Evolutionary conservation across 805 yeast genomes (phyloP).

Genomic region (Jamesozyma rosinii): DNA sequence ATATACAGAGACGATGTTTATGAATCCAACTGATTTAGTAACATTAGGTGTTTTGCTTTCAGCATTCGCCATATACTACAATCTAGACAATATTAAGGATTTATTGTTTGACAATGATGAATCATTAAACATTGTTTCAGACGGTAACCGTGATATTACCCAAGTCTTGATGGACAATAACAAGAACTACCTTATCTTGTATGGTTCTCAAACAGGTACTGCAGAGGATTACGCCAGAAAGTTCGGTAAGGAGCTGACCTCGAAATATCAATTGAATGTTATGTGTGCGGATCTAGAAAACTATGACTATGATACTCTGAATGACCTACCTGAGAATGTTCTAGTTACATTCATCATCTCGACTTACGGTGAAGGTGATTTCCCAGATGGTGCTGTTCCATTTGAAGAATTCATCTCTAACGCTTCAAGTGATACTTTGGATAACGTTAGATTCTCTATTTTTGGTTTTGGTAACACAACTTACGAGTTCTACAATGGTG

Average conservation of each 20-base stretch:
- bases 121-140: conserved; percentile 29
- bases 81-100: conserved; percentile 8
- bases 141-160: conserved; percentile 47
- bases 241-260: conserved; percentile 76
- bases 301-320: conserved; percentile 72
- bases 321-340: conserved; percentile 48
- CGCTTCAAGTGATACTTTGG: conserved; percentile 40
- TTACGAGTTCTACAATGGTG: conserved; percentile 82
- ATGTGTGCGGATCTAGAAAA: conserved; percentile 85
- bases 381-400: conserved; percentile 85
- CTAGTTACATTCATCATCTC: conserved; percentile 75
- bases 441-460: conserved; percentile 50
- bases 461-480: conserved; percentile 95
- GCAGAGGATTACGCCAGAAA: conserved; percentile 94
- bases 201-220: conserved; percentile 96
- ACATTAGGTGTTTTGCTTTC: conserved; percentile 40
- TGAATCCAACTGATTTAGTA: conserved; percentile 64
- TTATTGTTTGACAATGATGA: conserved; percentile 31
- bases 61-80: conserved; percentile 3
- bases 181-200: conserved; percentile 73
- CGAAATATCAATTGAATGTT: conserved; percentile 71
- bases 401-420: conserved; percentile 64
- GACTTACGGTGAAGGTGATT: conserved; percentile 97
- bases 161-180: conserved; percentile 49
- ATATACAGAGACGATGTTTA: conserved; percentile 4